These are phyloP conservation scores for Aureobasidium melanogenum DNA, from an alignment of 2,329 filamentous ascomycete species.

Conservation along the genomic window DNA sequence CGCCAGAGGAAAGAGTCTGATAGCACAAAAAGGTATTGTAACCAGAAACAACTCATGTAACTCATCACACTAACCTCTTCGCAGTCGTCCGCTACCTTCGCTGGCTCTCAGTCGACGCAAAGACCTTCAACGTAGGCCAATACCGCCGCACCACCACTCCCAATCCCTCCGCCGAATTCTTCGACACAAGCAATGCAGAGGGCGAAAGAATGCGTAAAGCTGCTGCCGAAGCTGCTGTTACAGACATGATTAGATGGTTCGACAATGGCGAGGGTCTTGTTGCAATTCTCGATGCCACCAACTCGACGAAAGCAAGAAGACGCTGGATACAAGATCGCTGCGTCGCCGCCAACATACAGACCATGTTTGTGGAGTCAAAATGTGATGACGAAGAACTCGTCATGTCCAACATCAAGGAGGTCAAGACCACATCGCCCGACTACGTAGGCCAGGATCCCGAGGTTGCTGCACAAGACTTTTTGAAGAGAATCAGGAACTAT, in stretches of 20 bases:
- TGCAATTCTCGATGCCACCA: constrained; percentile 92
- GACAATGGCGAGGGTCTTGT: constrained; percentile 66
- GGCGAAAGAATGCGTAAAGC: constrained; percentile 81
- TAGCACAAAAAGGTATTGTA: constrained; percentile 85
- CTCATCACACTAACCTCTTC: neutral
- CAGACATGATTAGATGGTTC: constrained; percentile 95
- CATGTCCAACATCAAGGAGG: constrained; percentile 96
- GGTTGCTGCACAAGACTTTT: constrained; percentile 80
- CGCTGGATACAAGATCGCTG: constrained; percentile 86
- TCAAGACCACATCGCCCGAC: constrained; percentile 94
- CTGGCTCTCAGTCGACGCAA: constrained; percentile 89
- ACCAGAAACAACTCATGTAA: neutral
- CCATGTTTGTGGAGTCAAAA: constrained; percentile 92
- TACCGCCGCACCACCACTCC: constrained; percentile 87
- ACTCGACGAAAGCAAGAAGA: constrained; percentile 82
- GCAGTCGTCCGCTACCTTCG: constrained; percentile 63
- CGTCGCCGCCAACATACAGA: constrained; percentile 67
- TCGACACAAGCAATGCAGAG: constrained; percentile 81
- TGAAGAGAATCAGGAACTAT: constrained; percentile 90
- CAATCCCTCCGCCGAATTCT: constrained; percentile 88
- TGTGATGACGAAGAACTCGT: constrained; percentile 94
- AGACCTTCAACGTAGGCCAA: constrained; percentile 95
- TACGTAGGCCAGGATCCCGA: constrained; percentile 93
- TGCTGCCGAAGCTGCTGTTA: constrained; percentile 83
- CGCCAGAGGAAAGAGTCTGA: constrained; percentile 91